Evolutionary conservation across 345 rosid genomes (phyloP).

Genomic region (Tarenaya hassleriana): DNA sequence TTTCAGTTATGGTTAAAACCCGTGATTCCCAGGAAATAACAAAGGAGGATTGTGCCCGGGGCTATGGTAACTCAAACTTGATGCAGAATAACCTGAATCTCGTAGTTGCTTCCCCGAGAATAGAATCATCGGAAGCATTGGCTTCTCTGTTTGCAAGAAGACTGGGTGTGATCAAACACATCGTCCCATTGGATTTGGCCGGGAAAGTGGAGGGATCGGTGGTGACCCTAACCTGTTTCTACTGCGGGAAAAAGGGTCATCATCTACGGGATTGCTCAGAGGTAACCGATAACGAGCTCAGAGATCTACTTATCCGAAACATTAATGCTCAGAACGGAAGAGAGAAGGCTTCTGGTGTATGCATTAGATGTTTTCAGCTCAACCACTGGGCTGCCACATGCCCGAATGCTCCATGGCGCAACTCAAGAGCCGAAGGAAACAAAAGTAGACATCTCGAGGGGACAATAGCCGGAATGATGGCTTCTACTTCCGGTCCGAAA

Average conservation of each 20-base stretch:
- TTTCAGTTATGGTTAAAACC: conserved; percentile 1
- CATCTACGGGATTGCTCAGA: conserved; percentile 52
- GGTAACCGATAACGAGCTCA: conserved; percentile 53
- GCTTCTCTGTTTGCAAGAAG: conserved; percentile 62
- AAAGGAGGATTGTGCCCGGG: conserved; percentile 25
- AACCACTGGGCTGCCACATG: conserved; percentile 79
- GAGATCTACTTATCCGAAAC: conserved; percentile 43
- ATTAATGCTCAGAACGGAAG: conserved; percentile 31
- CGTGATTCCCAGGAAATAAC: conserved; percentile 23
- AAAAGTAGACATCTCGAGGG: conserved; percentile 11
- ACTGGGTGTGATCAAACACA: conserved; percentile 64
- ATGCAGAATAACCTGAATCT: conserved; percentile 22
- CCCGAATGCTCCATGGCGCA: conserved; percentile 36
- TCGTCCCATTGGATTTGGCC: conserved; percentile 30
- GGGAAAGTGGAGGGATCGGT: conserved; percentile 29
- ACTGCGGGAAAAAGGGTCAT: conserved; percentile 69
- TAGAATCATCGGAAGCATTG: conserved; percentile 52
- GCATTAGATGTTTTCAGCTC: conserved; percentile 63
- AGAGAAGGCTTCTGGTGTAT: conserved; percentile 39
- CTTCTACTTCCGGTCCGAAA: conserved; percentile 38
- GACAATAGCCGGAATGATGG: conserved; percentile 11
- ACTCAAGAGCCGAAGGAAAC: conserved; percentile 25
- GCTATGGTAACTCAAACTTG: conserved; percentile 30
- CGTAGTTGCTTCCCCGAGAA: conserved; percentile 30
- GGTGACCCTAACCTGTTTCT: conserved; percentile 40